Percentiles rank a stretch among this genome's conserved stretches.
These are phyloP conservation scores for Moringa oleifera DNA, from an alignment of 345 rosid genomes.

Conservation along the genomic window DNA sequence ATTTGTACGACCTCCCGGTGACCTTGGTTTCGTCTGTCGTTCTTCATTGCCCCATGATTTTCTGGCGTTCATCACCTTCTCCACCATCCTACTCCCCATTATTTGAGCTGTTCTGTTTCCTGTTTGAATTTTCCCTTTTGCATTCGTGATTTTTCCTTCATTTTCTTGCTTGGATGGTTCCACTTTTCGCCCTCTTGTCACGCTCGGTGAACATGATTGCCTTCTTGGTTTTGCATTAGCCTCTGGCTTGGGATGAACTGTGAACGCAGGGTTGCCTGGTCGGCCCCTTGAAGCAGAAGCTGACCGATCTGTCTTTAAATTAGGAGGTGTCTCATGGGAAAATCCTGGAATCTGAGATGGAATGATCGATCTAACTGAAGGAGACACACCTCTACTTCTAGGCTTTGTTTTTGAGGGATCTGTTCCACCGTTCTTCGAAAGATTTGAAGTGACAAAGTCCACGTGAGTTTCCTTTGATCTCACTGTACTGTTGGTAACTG, in stretches of 20 bases:
- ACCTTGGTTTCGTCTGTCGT: constrained; percentile 18
- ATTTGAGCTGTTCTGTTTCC: constrained; percentile 27
- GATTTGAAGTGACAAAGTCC: constrained; percentile 19
- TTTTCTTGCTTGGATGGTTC: constrained; percentile 9
- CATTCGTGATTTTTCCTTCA: not conserved
- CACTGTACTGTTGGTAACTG: not conserved
- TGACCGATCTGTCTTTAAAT: constrained; percentile 32
- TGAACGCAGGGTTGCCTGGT: constrained; percentile 10
- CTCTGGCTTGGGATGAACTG: constrained; percentile 14
- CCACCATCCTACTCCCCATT: constrained; percentile 58
- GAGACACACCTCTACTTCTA: constrained; percentile 29
- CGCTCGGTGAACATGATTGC: constrained; percentile 45
- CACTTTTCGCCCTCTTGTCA: constrained; percentile 33
- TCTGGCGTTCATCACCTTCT: constrained; percentile 55
- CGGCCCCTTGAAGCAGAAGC: constrained; percentile 36
- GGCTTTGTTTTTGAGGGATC: constrained; percentile 20
- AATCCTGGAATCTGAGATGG: constrained; percentile 26
- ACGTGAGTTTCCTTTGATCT: constrained; percentile 6
- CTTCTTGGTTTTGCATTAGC: constrained; percentile 19
- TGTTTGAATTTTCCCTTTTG: constrained; percentile 5
- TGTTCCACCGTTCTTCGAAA: constrained; percentile 1
- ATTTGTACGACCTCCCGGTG: not conserved
- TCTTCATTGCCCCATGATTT: constrained; percentile 20
- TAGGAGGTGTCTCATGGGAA: constrained; percentile 31
- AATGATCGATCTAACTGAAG: constrained; percentile 26